phyloP scores from a whole-genome alignment of 2,329 filamentous ascomycete species.

The Pseudogymnoascus sp. region DNA sequence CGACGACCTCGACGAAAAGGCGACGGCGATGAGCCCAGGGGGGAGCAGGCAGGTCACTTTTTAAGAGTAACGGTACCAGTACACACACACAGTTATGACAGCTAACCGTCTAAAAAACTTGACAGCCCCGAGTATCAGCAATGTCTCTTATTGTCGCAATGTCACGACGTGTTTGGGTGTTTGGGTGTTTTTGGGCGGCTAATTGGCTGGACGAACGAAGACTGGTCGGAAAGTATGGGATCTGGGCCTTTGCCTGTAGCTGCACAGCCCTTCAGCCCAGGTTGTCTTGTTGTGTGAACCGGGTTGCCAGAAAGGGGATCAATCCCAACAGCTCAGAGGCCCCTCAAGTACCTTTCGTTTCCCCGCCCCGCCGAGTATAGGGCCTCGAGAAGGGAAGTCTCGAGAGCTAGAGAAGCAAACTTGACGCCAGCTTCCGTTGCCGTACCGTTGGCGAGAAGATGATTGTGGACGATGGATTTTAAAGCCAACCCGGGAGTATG shows the following conservation, averaged over 20 bases:
- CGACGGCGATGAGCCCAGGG: not conserved
- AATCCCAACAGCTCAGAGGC: not conserved
- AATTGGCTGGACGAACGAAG: not conserved
- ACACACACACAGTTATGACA: not conserved
- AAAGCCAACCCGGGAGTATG: not conserved
- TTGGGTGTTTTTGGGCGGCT: constrained; percentile 1
- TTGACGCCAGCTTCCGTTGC: not conserved
- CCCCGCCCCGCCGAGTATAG: not conserved
- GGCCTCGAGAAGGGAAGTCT: not conserved
- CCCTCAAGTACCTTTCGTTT: not conserved
- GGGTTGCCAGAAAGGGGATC: constrained; percentile 9
- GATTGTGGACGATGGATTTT: not conserved
- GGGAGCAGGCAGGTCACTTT: constrained; percentile 3
- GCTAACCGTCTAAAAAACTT: not conserved
- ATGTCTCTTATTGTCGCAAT: constrained; percentile 2
- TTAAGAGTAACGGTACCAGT: constrained; percentile 1
- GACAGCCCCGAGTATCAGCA: not conserved
- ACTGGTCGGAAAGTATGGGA: not conserved
- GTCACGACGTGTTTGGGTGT: constrained; percentile 4
- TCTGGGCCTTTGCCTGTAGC: not conserved
- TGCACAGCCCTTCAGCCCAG: constrained; percentile 5
- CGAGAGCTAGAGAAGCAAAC: not conserved
- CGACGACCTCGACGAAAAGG: not conserved
- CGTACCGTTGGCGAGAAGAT: not conserved
- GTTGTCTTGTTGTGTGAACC: not conserved